These are phyloP conservation scores for Amanita molliuscula DNA, from an alignment of 768 basidiomycete genomes.

Conservation along the genomic window DNA sequence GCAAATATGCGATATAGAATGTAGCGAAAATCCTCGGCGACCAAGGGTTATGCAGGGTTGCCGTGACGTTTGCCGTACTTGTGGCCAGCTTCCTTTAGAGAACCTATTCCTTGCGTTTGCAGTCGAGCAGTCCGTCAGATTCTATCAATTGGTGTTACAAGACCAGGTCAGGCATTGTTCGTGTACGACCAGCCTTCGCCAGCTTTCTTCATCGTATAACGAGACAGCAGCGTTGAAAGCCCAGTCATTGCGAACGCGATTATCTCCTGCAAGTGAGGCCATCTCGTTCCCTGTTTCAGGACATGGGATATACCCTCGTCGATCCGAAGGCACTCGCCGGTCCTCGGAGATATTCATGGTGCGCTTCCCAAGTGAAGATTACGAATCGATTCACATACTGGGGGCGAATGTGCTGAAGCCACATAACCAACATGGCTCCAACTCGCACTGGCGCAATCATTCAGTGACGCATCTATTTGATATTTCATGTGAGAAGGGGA, in stretches of 20 bases:
- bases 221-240: constrained; percentile 40
- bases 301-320: constrained; percentile 67
- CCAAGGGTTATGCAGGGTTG: constrained; percentile 50
- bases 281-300: constrained; percentile 70
- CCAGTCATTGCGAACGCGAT: constrained; percentile 18
- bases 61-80: constrained; percentile 53
- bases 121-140: constrained; percentile 47
- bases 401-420: constrained; percentile 19
- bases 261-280: constrained; percentile 38
- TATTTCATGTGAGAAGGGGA: constrained; percentile 61
- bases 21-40: constrained; percentile 12
- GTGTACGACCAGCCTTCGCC: constrained; percentile 44
- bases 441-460: constrained; percentile 50
- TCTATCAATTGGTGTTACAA: constrained; percentile 55
- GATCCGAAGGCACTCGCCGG: constrained; percentile 50
- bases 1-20: constrained; percentile 31
- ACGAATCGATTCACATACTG: constrained; percentile 19
- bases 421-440: constrained; percentile 22
- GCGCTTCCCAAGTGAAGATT: constrained; percentile 34
- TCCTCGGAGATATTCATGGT: constrained; percentile 35
- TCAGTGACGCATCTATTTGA: constrained; percentile 43
- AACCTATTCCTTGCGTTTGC: constrained; percentile 60
- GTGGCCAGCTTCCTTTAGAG: constrained; percentile 57
- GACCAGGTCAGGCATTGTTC: constrained; percentile 55
- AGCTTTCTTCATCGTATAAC: constrained; percentile 47